phyloP scores from a whole-genome alignment of 768 basidiomycete species.

The Boletus sensibilis region DNA sequence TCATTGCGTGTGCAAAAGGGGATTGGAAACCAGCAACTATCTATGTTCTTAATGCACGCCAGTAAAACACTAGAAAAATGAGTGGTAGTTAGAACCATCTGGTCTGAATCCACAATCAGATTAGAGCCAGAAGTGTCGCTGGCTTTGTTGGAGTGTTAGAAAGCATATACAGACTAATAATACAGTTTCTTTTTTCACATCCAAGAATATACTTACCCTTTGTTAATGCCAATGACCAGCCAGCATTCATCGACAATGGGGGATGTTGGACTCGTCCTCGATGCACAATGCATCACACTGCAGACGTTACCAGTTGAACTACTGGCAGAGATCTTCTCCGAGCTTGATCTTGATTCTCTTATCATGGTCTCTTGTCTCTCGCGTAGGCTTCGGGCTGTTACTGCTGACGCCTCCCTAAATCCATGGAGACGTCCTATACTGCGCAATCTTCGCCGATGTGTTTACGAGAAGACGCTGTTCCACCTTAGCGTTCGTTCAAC shows the following conservation, averaged over 20 bases:
- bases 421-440: conserved; percentile 76
- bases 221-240: background rate
- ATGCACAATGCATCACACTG: conserved; percentile 17
- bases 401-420: conserved; percentile 64
- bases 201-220: background rate
- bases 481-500: conserved; percentile 60
- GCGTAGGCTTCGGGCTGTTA: conserved; percentile 52
- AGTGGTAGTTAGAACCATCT: too few species aligned
- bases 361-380: conserved; percentile 61
- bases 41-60: too few species aligned
- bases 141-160: too few species aligned
- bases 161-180: too few species aligned
- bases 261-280: background rate
- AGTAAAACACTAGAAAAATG: too few species aligned
- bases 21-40: too few species aligned
- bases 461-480: conserved; percentile 51
- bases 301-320: conserved; percentile 74
- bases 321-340: conserved; percentile 66
- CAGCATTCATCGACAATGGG: background rate
- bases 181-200: too few species aligned
- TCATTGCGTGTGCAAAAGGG: too few species aligned
- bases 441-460: conserved; percentile 45
- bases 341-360: conserved; percentile 64
- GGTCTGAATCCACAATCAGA: too few species aligned
- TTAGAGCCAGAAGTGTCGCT: too few species aligned